Evolutionary conservation across 2,329 filamentous ascomycete species (phyloP), one percentile per base, ranked within the genome.

Genomic region (Pezicula radicicola): DNA sequence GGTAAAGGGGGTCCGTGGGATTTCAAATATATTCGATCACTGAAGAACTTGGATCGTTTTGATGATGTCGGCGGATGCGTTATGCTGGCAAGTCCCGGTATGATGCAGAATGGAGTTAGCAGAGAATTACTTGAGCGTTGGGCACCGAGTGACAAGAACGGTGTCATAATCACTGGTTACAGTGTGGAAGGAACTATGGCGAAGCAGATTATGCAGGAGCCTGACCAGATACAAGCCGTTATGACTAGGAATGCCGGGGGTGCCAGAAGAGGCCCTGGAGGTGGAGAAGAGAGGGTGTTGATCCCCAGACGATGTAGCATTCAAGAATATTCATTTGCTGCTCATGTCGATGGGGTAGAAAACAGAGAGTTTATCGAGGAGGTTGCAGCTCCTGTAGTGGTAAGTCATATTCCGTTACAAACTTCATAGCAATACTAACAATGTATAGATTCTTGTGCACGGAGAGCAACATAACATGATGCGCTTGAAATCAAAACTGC

Each of bases 121-220:
- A 81, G 94, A 67, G 91, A 97, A 67, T 76, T 99, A 9, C 80
- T 99, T 4, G 94, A 99, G 74, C 77, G 93, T 62, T 99, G 94
- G 94, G 93, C 93, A 1, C 94, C 94, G 0, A 96, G 90, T 70
- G 88, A 94, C 57, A 92, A 94, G 69, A 99, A 99, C 65, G 94
- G 93, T n/a, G 91, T 99, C 41, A 89, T 99, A 62, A 96, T 99
- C 70, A 99, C 94, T 0, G 94, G 94, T 67, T 99, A 99, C 73
- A 97, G 91, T 55, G 93, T 99, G 7, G 94, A 99, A 71, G 94
- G 94, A 6, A 99, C 94, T 1, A 97, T 99, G 93, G 94, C 91
- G 3, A 93, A 96, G 70, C 85, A 94, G 63, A 89, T 99, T 56
- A 87, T 97, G 73, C 90, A 93, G 60, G 94, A 97, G 67, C 94